phyloP scores from a whole-genome alignment of 1,284 basidiomycete genomes.

The Cryptococcus sp. region DNA sequence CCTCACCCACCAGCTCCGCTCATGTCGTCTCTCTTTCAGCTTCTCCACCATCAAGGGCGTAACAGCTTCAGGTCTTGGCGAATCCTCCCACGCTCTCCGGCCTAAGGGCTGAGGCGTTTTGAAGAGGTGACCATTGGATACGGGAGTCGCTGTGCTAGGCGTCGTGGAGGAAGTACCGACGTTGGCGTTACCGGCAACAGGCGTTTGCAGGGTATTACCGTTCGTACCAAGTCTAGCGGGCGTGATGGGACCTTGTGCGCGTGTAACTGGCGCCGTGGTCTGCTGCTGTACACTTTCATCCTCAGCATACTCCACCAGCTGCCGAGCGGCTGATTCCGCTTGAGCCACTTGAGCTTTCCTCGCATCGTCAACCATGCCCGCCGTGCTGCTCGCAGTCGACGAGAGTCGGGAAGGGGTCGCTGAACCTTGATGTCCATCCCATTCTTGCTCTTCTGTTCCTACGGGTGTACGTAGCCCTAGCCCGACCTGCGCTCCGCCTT shows the following conservation, averaged over 20 bases:
- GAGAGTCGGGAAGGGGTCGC: too few relatives aligned
- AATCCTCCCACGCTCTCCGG: conserved; percentile 42
- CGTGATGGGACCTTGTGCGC: too few relatives aligned
- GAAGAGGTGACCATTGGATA: conserved; percentile 3
- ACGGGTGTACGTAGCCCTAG: neutral
- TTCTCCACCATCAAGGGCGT: conserved; percentile 37
- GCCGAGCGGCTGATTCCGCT: conserved; percentile 80
- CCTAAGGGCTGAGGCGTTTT: neutral
- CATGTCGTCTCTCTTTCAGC: conserved; percentile 37
- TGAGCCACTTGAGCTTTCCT: conserved; percentile 80
- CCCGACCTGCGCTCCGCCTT: neutral
- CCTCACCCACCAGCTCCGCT: conserved; percentile 46
- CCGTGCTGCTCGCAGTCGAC: neutral
- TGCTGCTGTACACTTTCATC: conserved; percentile 11
- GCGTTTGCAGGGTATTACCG: neutral
- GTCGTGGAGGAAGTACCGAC: neutral
- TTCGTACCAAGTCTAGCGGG: neutral
- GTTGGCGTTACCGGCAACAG: neutral
- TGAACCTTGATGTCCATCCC: too few relatives aligned
- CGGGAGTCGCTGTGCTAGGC: neutral
- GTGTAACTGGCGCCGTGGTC: neutral
- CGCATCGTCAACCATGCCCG: conserved; percentile 64
- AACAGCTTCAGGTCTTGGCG: conserved; percentile 33
- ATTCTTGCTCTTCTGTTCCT: too few relatives aligned
- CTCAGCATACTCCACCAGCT: conserved; percentile 59